phyloP scores from a whole-genome alignment of 768 basidiomycete species.

The Tricholoma bakamatsutake region DNA sequence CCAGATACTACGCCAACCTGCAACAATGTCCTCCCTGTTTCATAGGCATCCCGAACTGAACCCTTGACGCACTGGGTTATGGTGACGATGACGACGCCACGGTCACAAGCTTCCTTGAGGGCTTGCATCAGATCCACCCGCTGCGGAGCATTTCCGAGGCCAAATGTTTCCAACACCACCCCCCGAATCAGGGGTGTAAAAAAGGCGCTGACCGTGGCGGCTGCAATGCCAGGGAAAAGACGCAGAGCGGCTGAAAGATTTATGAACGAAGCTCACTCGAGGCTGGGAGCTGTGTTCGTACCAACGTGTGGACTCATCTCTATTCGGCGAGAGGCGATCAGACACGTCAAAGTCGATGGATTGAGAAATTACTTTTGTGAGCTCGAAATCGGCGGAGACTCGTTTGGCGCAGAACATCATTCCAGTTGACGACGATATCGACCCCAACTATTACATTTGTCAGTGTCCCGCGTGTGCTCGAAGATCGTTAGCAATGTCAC shows the following conservation, averaged over 20 bases:
- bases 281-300: constrained; percentile 24
- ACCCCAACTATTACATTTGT: constrained; percentile 61
- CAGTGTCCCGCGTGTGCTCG: background rate
- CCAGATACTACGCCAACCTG: constrained; percentile 79
- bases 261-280: background rate
- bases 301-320: constrained; percentile 82
- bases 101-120: constrained; percentile 74
- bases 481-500: constrained; percentile 31
- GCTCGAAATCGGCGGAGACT: constrained; percentile 72
- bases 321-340: constrained; percentile 22
- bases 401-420: constrained; percentile 78
- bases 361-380: constrained; percentile 55
- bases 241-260: constrained; percentile 62
- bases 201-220: constrained; percentile 69
- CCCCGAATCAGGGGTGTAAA: constrained; percentile 70
- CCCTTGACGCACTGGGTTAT: constrained; percentile 90
- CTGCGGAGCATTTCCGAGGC: constrained; percentile 90
- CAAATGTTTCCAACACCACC: constrained; percentile 87
- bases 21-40: constrained; percentile 66
- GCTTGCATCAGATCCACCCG: constrained; percentile 69
- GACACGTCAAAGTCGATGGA: background rate
- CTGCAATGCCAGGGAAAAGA: constrained; percentile 83
- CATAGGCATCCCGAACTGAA: constrained; percentile 78
- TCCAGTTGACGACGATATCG: constrained; percentile 87
- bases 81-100: constrained; percentile 84